Evolutionary conservation across 106 monocot species (phyloP).

Genomic region (Allium fistulosum): DNA sequence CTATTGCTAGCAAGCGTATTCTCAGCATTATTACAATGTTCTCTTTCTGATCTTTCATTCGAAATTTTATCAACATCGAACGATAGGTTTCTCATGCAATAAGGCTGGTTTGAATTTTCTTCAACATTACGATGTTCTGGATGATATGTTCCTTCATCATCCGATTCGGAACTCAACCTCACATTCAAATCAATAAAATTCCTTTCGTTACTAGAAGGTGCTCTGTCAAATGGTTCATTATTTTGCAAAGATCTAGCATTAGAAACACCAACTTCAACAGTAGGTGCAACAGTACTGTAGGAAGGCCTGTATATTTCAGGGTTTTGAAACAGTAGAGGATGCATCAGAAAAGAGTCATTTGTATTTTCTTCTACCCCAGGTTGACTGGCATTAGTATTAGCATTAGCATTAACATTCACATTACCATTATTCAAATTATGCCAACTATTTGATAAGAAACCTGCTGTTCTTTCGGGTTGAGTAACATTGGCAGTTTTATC

Average conservation of each 20-base stretch:
- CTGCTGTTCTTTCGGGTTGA: slow-evolving; percentile 14
- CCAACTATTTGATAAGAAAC: slow-evolving; percentile 4
- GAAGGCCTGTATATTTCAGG: slow-evolving; percentile 22
- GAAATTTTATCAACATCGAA: too few relatives aligned
- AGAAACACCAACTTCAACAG: slow-evolving; percentile 10
- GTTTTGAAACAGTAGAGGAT: slow-evolving; percentile 69
- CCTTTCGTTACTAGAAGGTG: slow-evolving; percentile 25
- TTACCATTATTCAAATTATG: slow-evolving; percentile 13
- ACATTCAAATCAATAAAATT: slow-evolving; percentile 75
- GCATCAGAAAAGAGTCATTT: slow-evolving; percentile 60
- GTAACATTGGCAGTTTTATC: slow-evolving; percentile 13
- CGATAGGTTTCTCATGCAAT: too few relatives aligned
- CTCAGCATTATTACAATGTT: too few relatives aligned
- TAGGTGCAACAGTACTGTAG: slow-evolving; percentile 64
- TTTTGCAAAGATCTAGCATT: slow-evolving; percentile 1
- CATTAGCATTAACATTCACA: slow-evolving; percentile 19
- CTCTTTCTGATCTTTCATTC: too few relatives aligned
- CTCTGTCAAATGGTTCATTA: background rate
- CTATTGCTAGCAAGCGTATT: background rate
- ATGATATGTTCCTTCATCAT: slow-evolving; percentile 9
- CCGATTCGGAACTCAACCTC: slow-evolving; percentile 31
- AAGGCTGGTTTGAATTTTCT: background rate
- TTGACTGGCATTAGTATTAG: slow-evolving; percentile 5
- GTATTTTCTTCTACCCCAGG: slow-evolving; percentile 31
- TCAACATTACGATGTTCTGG: slow-evolving; percentile 8